Evolutionary conservation across 2,329 filamentous ascomycete species (phyloP), one percentile per base, ranked within the genome.

Genomic region (Sclerotinia borealis): DNA sequence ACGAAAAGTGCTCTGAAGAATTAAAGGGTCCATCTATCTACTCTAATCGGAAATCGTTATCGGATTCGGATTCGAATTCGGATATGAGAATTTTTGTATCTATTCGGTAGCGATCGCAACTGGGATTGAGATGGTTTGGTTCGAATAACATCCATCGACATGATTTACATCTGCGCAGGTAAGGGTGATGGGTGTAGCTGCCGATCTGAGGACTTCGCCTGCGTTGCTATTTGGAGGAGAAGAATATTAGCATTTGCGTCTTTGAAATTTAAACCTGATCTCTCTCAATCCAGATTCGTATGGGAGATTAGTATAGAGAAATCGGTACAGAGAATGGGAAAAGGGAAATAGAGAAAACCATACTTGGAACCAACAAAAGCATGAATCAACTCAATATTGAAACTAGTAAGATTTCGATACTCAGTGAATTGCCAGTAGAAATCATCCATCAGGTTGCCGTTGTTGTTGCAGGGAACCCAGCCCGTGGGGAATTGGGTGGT

Each of bases 351-450:
- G 25, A 25, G 48, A 29, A 25, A 36, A 31, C 48, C 69, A 29
- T 68, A 71, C 71, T 29, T 43, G 27, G 68, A 64, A 43, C 71
- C 67, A 22, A 63, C 59, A 45, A 68, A 73, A 31, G 48, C 62
- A 52, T 73, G 71, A 31, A 66, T 58, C 19, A 73, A 51, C 17
- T 66, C 55, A 6, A 72, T 47, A 2, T 22, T 29, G 67, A 73
- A 73, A 7, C 59, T 43, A 15, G 52, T 56, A 1, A 65, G 47
- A 43, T 43, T 61, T 17, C 59, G 62, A 52, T 65, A 71, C 17
- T 41, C 27, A 25, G 61, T 65, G 54, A 73, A 69, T 50, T 68
- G 56, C 65, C 66, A 73, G 49, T 65, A 51, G 61, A 71, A 72
- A 19, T 60, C 43, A 36, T 63, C 47, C 60, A 63, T 63, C 51